phyloP scores from a whole-genome alignment of 176 grass and related monocot species.

The Bromus sterilis region DNA sequence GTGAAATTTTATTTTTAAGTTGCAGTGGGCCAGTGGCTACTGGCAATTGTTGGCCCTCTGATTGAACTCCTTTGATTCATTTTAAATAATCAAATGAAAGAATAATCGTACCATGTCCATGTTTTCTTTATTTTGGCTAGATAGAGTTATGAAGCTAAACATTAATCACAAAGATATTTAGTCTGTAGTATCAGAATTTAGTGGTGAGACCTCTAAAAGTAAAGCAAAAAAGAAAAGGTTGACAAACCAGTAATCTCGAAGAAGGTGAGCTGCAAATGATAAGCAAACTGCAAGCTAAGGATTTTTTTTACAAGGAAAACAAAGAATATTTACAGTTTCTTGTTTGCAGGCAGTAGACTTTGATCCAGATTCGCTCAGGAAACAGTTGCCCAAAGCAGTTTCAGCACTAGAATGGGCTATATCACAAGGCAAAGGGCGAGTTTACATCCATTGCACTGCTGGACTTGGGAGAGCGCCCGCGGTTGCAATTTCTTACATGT shows the following conservation, averaged over 20 bases:
- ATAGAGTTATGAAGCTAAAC: background rate
- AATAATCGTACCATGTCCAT: background rate
- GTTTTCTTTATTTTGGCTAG: background rate
- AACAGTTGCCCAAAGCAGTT: slow-evolving; percentile 69
- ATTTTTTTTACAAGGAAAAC: background rate
- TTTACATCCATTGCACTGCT: slow-evolving; percentile 81
- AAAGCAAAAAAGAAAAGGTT: background rate
- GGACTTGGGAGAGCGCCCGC: slow-evolving; percentile 80
- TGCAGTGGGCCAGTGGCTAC: background rate
- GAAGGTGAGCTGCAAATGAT: background rate
- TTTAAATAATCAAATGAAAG: background rate
- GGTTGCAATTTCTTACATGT: slow-evolving; percentile 83
- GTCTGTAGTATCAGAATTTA: background rate
- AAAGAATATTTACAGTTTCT: background rate
- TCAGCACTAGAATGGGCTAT: slow-evolving; percentile 81
- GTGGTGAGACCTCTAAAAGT: background rate
- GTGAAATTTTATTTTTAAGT: background rate
- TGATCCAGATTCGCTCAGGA: slow-evolving; percentile 70
- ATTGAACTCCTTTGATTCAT: background rate
- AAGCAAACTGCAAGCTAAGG: background rate
- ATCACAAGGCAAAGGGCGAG: slow-evolving; percentile 60
- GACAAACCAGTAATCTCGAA: background rate
- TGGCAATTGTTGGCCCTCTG: background rate
- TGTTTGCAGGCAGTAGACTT: slow-evolving; percentile 63
- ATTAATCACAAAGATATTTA: background rate